These are phyloP conservation scores for Marasmius oreades DNA, from an alignment of 1,284 basidiomycete genomes.

Conservation along the genomic window DNA sequence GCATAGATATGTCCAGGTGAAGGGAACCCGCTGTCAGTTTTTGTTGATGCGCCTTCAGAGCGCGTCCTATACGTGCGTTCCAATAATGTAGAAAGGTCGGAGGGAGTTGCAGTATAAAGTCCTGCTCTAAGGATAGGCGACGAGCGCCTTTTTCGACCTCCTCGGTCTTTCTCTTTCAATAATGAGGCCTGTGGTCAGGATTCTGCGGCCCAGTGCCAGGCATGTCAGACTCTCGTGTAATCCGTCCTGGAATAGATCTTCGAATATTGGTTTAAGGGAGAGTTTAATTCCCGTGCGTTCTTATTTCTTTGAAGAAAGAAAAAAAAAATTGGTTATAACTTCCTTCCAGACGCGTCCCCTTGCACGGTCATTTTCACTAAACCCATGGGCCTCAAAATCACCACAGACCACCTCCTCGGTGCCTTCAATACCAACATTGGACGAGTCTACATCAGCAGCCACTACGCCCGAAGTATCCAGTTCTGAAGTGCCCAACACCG, in stretches of 20 bases:
- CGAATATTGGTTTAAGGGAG: not conserved
- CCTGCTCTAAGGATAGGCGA: too few species aligned
- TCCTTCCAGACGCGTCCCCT: not conserved
- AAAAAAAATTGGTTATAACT: not conserved
- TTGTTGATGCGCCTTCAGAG: too few species aligned
- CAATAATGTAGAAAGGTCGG: too few species aligned
- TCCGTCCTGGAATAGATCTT: not conserved
- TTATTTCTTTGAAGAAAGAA: not conserved
- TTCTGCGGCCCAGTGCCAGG: not conserved
- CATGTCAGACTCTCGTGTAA: not conserved
- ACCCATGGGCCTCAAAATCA: not conserved
- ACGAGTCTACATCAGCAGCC: not conserved
- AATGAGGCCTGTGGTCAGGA: not conserved
- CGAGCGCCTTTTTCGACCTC: too few species aligned
- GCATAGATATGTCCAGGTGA: too few species aligned
- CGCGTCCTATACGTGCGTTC: too few species aligned
- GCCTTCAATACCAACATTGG: not conserved
- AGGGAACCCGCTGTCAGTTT: too few species aligned
- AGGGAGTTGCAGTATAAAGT: too few species aligned
- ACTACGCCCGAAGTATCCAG: too few species aligned
- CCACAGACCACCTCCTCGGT: not conserved
- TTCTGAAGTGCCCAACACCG: not conserved
- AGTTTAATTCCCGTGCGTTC: not conserved
- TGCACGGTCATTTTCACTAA: not conserved
- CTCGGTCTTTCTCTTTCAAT: too few species aligned